These are phyloP conservation scores for Vicia villosa DNA, from an alignment of 306 rosid genomes.

Conservation along the genomic window DNA sequence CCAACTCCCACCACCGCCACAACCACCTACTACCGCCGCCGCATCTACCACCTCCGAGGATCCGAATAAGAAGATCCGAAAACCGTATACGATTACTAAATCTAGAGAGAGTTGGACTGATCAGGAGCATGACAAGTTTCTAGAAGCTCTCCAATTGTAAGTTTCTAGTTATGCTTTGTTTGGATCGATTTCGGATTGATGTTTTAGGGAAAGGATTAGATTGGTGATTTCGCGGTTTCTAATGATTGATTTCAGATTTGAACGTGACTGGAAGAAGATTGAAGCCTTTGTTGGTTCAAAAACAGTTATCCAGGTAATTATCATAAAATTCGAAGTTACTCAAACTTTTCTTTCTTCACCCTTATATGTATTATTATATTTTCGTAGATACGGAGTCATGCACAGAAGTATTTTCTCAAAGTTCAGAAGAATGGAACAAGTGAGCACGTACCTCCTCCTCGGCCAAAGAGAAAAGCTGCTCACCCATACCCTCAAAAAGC, in stretches of 20 bases:
- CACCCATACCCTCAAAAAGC: slow-evolving; percentile 99
- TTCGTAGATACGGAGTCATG: slow-evolving; percentile 93
- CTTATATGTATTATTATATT: slow-evolving; percentile 11
- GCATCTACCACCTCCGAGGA: slow-evolving; percentile 34
- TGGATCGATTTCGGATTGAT: slow-evolving; percentile 19
- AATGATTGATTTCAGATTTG: slow-evolving; percentile 59
- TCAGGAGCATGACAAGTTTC: slow-evolving; percentile 97
- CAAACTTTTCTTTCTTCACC: not conserved
- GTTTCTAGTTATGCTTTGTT: slow-evolving; percentile 10
- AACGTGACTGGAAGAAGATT: slow-evolving; percentile 99
- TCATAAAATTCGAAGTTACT: slow-evolving; percentile 4
- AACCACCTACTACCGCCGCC: slow-evolving; percentile 9
- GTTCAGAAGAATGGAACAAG: slow-evolving; percentile 89
- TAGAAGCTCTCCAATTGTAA: slow-evolving; percentile 96
- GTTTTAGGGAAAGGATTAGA: not conserved
- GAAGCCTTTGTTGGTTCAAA: slow-evolving; percentile 96
- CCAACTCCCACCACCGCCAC: slow-evolving; percentile 42
- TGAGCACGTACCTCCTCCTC: slow-evolving; percentile 96
- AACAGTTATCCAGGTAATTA: slow-evolving; percentile 93
- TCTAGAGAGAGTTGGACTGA: slow-evolving; percentile 97
- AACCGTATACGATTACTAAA: slow-evolving; percentile 89
- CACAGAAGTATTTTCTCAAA: slow-evolving; percentile 92
- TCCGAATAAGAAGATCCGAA: slow-evolving; percentile 77
- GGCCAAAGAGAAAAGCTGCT: slow-evolving; percentile 93
- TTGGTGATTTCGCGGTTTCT: slow-evolving; percentile 12